phyloP scores from a whole-genome alignment of 306 rosid species.

The Cicer yamashitae region DNA sequence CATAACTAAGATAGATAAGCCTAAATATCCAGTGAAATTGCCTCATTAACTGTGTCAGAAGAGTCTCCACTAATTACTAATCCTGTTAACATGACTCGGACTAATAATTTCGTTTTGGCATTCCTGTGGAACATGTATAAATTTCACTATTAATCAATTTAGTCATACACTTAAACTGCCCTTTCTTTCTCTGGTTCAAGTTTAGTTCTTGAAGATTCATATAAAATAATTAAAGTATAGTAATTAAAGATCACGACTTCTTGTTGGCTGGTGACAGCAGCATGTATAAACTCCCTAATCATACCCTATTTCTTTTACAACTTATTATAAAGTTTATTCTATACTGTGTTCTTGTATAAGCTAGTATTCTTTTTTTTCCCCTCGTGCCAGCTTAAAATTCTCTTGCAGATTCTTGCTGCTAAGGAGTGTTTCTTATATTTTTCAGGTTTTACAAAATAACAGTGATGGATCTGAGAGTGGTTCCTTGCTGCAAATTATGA shows the following conservation, averaged over 20 bases:
- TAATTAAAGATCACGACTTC: neutral
- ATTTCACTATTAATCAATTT: conserved; percentile 14
- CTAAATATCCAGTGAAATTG: conserved; percentile 2
- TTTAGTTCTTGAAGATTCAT: conserved; percentile 11
- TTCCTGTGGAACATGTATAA: conserved; percentile 15
- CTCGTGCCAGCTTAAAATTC: conserved; percentile 29
- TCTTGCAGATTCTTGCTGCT: conserved; percentile 28
- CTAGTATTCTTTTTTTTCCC: conserved; percentile 33
- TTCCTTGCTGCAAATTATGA: conserved; percentile 85
- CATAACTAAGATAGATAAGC: neutral
- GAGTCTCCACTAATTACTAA: neutral
- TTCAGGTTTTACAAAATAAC: conserved; percentile 79
- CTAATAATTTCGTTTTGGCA: neutral
- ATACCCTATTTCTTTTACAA: neutral
- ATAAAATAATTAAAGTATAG: conserved; percentile 1
- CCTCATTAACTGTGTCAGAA: conserved; percentile 3
- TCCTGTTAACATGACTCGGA: conserved; percentile 4
- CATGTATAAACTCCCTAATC: conserved; percentile 13
- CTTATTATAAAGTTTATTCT: conserved; percentile 20
- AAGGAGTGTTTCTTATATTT: conserved; percentile 39
- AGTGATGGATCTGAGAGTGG: conserved; percentile 87
- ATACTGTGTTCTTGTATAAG: conserved; percentile 13
- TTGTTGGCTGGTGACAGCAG: conserved; percentile 7
- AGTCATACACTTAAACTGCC: conserved; percentile 5
- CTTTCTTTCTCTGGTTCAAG: conserved; percentile 8